phyloP scores from a whole-genome alignment of 768 basidiomycete genomes.

The Leccinum truebloodii region DNA sequence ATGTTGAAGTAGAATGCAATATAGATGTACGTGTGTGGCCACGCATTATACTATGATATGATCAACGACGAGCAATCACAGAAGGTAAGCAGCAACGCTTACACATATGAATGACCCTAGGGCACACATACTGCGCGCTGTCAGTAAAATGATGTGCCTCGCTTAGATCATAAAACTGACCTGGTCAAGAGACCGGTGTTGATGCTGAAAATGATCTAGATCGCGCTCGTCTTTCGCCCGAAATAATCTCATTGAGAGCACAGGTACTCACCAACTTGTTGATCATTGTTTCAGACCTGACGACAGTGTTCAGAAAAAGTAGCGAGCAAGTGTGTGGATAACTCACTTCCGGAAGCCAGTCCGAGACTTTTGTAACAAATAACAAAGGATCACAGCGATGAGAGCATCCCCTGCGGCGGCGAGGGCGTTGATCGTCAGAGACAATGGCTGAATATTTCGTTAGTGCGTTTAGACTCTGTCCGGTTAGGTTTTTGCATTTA shows the following conservation, averaged over 20 bases:
- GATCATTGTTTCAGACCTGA: constrained; percentile 51
- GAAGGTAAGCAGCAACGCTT: background rate
- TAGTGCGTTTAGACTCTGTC: background rate
- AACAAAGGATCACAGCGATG: constrained; percentile 49
- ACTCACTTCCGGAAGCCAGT: constrained; percentile 52
- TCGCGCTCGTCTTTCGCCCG: background rate
- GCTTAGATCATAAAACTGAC: constrained; percentile 12
- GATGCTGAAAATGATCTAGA: constrained; percentile 53
- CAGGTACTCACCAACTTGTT: constrained; percentile 38
- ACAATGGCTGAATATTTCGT: constrained; percentile 32
- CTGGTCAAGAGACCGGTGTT: constrained; percentile 41
- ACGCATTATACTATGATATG: constrained; percentile 43
- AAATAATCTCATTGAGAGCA: background rate
- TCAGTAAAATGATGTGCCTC: constrained; percentile 5
- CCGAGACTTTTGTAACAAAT: constrained; percentile 47
- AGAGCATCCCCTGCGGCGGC: constrained; percentile 49
- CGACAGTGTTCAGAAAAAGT: background rate
- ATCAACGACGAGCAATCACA: background rate
- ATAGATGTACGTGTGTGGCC: constrained; percentile 53
- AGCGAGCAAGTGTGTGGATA: background rate
- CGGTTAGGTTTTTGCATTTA: background rate
- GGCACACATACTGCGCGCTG: constrained; percentile 44
- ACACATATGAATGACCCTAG: constrained; percentile 57
- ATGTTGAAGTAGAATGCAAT: constrained; percentile 62
- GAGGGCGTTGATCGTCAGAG: constrained; percentile 52